Evolutionary conservation across 495 filamentous ascomycete species (phyloP).

Genomic region (Usnea hakonensis): DNA sequence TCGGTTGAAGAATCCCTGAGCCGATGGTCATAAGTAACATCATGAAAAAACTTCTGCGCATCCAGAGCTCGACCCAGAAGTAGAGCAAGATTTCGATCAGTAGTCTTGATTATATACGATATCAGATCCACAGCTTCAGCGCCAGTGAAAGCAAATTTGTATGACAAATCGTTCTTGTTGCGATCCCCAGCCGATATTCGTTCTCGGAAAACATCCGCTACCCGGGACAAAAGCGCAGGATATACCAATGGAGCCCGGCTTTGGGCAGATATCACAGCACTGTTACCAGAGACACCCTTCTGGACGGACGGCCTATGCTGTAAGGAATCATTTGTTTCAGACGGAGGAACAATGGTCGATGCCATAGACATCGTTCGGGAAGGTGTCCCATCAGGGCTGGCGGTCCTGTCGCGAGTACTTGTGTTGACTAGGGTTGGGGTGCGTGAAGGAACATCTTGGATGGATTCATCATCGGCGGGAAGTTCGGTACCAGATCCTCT

Average conservation of each 20-base stretch:
- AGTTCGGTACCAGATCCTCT: constrained; percentile 46
- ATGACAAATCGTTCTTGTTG: constrained; percentile 93
- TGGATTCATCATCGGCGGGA: constrained; percentile 29
- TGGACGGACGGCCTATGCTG: constrained; percentile 42
- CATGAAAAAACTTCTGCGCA: constrained; percentile 99
- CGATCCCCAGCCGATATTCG: constrained; percentile 74
- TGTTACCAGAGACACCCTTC: constrained; percentile 30
- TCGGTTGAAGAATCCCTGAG: constrained; percentile 83
- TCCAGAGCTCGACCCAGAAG: constrained; percentile 90
- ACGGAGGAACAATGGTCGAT: constrained; percentile 56
- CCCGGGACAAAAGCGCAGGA: constrained; percentile 81
- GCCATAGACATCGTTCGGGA: constrained; percentile 82
- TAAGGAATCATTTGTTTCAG: constrained; percentile 37
- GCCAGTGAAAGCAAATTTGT: constrained; percentile 93
- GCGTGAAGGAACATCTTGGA: constrained; percentile 29
- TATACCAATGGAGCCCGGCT: constrained; percentile 75
- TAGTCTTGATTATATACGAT: constrained; percentile 89
- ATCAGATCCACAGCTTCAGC: constrained; percentile 93
- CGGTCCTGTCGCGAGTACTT: constrained; percentile 25
- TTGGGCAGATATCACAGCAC: constrained; percentile 42
- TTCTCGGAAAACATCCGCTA: constrained; percentile 84
- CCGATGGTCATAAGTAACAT: constrained; percentile 96
- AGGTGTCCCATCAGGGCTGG: constrained; percentile 31
- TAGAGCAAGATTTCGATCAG: constrained; percentile 87
- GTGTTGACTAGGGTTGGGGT: constrained; percentile 27